Conservation (phyloP, 768 basidiomycete genomes). For the Floccularia luteovirens region DNA sequence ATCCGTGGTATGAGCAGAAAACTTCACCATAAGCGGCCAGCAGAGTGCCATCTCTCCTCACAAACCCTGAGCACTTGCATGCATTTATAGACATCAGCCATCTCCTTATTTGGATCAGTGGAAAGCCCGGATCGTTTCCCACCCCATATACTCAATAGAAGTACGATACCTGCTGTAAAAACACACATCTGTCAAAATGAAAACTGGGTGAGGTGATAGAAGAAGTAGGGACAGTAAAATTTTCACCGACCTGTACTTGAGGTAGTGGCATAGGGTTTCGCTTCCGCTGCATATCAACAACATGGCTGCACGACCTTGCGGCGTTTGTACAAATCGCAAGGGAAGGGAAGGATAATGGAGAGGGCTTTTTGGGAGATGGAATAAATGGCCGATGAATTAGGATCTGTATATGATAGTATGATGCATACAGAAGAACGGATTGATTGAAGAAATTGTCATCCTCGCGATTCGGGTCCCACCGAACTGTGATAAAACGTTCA, state of each 20-base stretch:
- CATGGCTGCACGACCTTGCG: slow-evolving; percentile 74
- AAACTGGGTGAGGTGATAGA: not conserved
- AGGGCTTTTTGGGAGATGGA: slow-evolving; percentile 43
- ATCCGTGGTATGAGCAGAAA: not conserved
- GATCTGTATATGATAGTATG: slow-evolving; percentile 58
- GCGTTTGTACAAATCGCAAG: slow-evolving; percentile 75
- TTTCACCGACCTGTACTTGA: slow-evolving; percentile 24
- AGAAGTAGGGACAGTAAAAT: slow-evolving; percentile 2
- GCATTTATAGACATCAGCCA: slow-evolving; percentile 61
- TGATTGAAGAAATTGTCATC: slow-evolving; percentile 44
- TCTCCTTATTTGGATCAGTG: slow-evolving; percentile 43
- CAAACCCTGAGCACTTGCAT: slow-evolving; percentile 40
- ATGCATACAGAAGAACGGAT: slow-evolving; percentile 46
- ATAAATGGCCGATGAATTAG: slow-evolving; percentile 76
- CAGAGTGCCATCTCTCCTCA: slow-evolving; percentile 35
- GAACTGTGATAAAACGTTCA: slow-evolving; percentile 21
- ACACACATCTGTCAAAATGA: slow-evolving; percentile 22
- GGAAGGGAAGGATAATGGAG: slow-evolving; percentile 49
- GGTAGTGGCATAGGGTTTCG: slow-evolving; percentile 22
- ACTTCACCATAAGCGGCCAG: slow-evolving; percentile 37
- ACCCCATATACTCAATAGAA: slow-evolving; percentile 64
- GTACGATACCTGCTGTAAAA: slow-evolving; percentile 45
- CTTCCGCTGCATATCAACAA: slow-evolving; percentile 52
- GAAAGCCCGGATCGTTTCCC: slow-evolving; percentile 42
- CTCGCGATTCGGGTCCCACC: slow-evolving; percentile 46